These are phyloP conservation scores for Amanita brunnescens DNA, from an alignment of 768 basidiomycete species.

Conservation along the genomic window DNA sequence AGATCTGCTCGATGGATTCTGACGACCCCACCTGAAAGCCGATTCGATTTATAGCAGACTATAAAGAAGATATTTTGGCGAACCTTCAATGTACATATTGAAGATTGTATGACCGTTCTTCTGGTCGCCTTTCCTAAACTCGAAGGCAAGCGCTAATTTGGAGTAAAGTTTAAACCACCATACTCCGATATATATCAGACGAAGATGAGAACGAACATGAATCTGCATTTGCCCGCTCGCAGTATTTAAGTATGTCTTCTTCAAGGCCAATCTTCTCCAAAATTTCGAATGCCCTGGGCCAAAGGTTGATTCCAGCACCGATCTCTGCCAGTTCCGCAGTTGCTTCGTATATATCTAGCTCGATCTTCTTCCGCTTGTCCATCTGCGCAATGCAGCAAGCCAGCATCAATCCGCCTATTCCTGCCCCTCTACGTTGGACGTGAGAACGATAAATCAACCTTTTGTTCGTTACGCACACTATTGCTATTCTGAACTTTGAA, in stretches of 20 bases:
- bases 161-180: background rate
- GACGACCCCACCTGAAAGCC: constrained; percentile 35
- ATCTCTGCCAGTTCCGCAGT: too few species aligned
- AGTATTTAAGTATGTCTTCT: too few species aligned
- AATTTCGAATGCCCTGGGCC: constrained; percentile 27
- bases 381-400: too few species aligned
- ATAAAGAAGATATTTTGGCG: constrained; percentile 8
- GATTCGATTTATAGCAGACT: constrained; percentile 5
- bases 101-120: constrained; percentile 42
- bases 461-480: too few species aligned
- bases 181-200: background rate
- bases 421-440: constrained; percentile 34
- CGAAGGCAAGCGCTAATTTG: constrained; percentile 38
- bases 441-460: background rate
- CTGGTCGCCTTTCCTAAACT: constrained; percentile 56
- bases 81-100: constrained; percentile 49
- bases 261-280: constrained; percentile 27
- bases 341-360: too few species aligned
- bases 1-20: constrained; percentile 62
- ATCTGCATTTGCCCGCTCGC: background rate
- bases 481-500: background rate
- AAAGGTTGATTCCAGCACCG: too few species aligned
- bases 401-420: constrained; percentile 44
- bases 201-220: background rate
- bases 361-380: too few species aligned